Base-by-base conservation (phyloP, 805 yeast genomes). In the Zygosaccharomyces pseudorouxii region DNA sequence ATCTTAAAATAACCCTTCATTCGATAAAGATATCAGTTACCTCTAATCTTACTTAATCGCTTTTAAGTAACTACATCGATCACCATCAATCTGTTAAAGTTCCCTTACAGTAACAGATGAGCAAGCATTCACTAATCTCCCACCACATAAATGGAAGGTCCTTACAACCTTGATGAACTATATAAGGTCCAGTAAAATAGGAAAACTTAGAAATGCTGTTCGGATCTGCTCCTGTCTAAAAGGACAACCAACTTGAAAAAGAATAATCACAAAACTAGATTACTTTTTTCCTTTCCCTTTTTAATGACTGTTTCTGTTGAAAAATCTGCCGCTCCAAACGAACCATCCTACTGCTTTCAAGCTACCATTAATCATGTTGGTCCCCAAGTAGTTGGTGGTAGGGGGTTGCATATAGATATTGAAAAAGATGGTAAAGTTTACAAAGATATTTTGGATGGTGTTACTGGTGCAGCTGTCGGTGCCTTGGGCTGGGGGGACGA, bases 401-500 rank as follows among this genome's bases (percentile, higher is more conserved):
- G 69, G 42, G 80, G 79, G 20, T 53, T 63, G 46, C 62, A 62
- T 55, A 59, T 77, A 46, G 67, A 67, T 19, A 59, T 74, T 30
- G 71, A 68, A 52, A 74, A 73, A 25, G 60, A 63, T 28, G 74
- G 76, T 20, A 71, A 70, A 38, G 63, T 65, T 29, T 57, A 59
- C 41, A 56, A 51, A 10, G 59, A 59, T 14, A 47, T 72, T n/a
- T 52, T 73, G 40, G 79, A 75, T 58, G 78, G 71, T 20, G 60
- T 65, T 54, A 71, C 77, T 12, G 79, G 79, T 54, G 80, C 80
- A n/a, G 79, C 80, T 20, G 80, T 76, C 31, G 74, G 74, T 30
- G 70, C 77, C 5, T 57, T 75, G 9, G 79, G 80, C 19, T 74
- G 72, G 55, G 65, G 63, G 40, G 76, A 73, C 50, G 64, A 63